Evolutionary conservation across 2,329 filamentous ascomycete species (phyloP).

Genomic region (Pyrenophora tritici-repentis): DNA sequence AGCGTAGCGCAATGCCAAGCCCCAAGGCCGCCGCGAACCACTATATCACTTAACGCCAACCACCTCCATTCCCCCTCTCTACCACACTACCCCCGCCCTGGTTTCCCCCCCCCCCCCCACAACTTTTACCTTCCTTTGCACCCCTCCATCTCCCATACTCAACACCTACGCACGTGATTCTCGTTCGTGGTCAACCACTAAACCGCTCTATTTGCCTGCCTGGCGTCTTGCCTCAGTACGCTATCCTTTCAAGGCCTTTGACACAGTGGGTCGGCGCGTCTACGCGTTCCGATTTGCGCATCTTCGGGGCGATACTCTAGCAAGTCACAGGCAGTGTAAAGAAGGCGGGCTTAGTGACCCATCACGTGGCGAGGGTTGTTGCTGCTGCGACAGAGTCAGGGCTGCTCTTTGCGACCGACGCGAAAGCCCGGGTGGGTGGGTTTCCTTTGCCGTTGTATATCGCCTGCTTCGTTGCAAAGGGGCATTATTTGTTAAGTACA

Average conservation of each 20-base stretch:
- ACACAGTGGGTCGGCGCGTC: conserved; percentile 1
- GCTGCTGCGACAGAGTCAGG: conserved; percentile 7
- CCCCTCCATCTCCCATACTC: no score
- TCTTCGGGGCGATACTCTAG: conserved; percentile 11
- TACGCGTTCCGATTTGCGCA: background rate
- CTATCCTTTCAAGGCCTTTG: background rate
- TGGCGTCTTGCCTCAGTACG: conserved; percentile 9
- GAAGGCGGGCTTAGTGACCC: conserved; percentile 7
- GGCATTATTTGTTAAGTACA: conserved; percentile 5
- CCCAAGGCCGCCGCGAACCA: no score
- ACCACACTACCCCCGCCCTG: no score
- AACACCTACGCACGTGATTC: no score
- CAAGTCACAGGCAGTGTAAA: conserved; percentile 4
- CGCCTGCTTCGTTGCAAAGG: conserved; percentile 2
- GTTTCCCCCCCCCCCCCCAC: no score
- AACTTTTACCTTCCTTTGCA: no score
- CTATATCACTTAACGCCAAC: no score
- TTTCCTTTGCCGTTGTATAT: conserved; percentile 6
- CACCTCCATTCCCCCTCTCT: no score
- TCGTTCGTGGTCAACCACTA: background rate
- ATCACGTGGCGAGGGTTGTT: background rate
- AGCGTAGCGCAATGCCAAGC: no score
- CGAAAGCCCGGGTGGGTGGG: conserved; percentile 11
- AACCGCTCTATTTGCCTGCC: conserved; percentile 1
- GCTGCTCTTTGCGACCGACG: conserved; percentile 8